These are phyloP conservation scores for Cinnamomum chago DNA, from an alignment of 164 flowering plant genomes.

Conservation along the genomic window DNA sequence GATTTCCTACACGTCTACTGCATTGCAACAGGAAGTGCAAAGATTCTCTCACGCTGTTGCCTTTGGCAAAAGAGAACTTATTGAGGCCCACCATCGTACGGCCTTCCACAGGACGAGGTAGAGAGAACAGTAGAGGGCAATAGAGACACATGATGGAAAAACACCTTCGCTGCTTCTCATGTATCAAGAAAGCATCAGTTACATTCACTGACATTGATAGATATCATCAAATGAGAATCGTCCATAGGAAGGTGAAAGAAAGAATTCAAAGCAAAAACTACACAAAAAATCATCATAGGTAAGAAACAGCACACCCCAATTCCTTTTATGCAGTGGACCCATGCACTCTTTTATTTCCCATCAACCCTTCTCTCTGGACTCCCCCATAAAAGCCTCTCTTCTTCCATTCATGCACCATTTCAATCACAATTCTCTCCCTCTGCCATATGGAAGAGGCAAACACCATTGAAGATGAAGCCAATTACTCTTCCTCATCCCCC, in stretches of 20 bases:
- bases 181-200: background rate
- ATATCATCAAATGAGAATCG: background rate
- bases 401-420: background rate
- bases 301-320: background rate
- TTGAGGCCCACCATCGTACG: background rate
- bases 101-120: background rate
- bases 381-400: background rate
- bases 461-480: constrained; percentile 1
- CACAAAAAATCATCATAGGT: background rate
- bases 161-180: background rate
- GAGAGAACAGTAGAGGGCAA: background rate
- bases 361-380: background rate
- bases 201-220: background rate
- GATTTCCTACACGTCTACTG: background rate
- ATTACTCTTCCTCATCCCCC: background rate
- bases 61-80: background rate
- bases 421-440: background rate
- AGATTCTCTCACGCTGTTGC: background rate
- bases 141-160: background rate
- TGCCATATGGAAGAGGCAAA: background rate
- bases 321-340: constrained; percentile 4
- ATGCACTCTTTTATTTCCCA: background rate
- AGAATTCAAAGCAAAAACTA: background rate
- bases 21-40: background rate
- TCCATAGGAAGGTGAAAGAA: background rate